Conservation (phyloP, 2,329 filamentous ascomycete species). For the Cladophialophora immunda region DNA sequence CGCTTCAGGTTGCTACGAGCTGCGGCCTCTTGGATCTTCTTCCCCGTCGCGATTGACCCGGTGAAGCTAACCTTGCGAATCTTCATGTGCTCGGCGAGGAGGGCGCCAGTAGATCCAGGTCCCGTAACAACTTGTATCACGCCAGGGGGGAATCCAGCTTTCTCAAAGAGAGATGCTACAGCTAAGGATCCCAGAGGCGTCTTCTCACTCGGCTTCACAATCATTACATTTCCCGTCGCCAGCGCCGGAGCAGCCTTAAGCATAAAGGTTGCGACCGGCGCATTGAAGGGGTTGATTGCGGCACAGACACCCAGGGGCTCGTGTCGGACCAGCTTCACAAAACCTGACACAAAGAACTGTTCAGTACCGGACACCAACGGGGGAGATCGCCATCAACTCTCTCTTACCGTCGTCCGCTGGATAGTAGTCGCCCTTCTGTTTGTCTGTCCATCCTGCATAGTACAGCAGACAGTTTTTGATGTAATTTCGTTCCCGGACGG, state of each 20-base stretch:
- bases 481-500: constrained; percentile 17
- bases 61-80: constrained; percentile 69
- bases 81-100: constrained; percentile 64
- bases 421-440: constrained; percentile 50
- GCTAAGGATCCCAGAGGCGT: constrained; percentile 63
- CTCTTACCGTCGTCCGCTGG: constrained; percentile 48
- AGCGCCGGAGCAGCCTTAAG: constrained; percentile 59
- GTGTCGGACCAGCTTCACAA: constrained; percentile 42
- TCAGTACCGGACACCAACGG: not conserved
- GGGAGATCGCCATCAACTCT: not conserved
- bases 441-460: constrained; percentile 52
- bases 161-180: constrained; percentile 62
- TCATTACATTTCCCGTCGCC: constrained; percentile 61
- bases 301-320: constrained; percentile 52
- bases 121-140: constrained; percentile 68
- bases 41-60: constrained; percentile 68
- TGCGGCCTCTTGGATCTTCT: constrained; percentile 65
- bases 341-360: constrained; percentile 40
- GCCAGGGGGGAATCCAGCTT: constrained; percentile 66
- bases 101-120: constrained; percentile 66
- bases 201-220: constrained; percentile 66
- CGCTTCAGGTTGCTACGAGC: constrained; percentile 64
- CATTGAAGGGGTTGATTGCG: constrained; percentile 69
- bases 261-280: constrained; percentile 41
- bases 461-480: constrained; percentile 39